Evolutionary conservation across 2,329 filamentous ascomycete genomes (phyloP).

Genomic region (Teratosphaeria zuluensis): DNA sequence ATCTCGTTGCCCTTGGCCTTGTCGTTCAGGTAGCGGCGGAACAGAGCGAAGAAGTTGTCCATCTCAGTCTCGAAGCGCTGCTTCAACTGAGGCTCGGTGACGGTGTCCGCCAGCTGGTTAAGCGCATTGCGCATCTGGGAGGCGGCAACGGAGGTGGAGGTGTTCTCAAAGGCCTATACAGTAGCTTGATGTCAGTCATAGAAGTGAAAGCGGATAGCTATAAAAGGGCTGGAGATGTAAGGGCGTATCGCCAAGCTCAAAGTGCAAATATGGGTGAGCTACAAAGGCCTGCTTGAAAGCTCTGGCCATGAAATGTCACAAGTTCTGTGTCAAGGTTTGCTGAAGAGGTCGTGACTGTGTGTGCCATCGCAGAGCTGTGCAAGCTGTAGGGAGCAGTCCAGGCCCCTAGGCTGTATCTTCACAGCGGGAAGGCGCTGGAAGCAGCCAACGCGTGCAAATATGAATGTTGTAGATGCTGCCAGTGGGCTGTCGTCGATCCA

Average conservation of each 20-base stretch:
- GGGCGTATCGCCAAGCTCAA: background rate
- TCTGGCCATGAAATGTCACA: too few species aligned
- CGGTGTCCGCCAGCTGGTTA: constrained; percentile 83
- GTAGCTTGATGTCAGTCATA: background rate
- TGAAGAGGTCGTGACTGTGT: background rate
- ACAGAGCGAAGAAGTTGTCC: constrained; percentile 99
- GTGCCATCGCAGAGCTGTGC: background rate
- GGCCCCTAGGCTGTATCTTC: background rate
- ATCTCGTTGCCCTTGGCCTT: constrained; percentile 96
- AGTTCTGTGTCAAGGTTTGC: background rate
- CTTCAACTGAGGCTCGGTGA: constrained; percentile 64
- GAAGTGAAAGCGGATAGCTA: background rate
- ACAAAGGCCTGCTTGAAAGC: too few species aligned
- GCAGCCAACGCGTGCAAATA: background rate
- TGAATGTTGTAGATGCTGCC: background rate
- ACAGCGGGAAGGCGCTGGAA: background rate
- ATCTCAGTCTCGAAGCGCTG: constrained; percentile 97
- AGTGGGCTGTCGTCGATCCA: background rate
- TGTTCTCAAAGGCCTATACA: constrained; percentile 90
- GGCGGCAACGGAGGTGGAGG: constrained; percentile 92
- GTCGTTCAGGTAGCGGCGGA: constrained; percentile 96
- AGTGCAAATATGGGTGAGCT: too few species aligned
- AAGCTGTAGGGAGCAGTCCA: background rate
- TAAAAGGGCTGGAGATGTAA: background rate
- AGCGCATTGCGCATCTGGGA: constrained; percentile 98